Base-by-base conservation (phyloP, 768 basidiomycete genomes). In the Boletus subcaerulescens region DNA sequence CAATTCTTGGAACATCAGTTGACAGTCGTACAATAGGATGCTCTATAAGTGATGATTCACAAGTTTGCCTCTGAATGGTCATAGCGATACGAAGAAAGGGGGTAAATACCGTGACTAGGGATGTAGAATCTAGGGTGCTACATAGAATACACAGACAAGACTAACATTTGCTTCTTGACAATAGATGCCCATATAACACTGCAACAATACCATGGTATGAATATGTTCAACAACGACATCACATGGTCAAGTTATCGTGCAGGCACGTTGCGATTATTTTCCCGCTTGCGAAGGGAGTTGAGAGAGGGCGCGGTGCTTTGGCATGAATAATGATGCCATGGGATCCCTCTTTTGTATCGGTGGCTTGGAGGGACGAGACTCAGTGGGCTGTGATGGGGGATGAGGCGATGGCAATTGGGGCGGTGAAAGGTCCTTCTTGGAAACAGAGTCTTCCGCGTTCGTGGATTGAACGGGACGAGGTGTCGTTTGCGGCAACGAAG, bases 221-320 rank as follows among this genome's bases (percentile, higher is more conserved):
- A 41, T 31, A 35, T 45, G 44, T 50, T 26, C 18, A 43, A 41
- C 8, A 14, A 46, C 18, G 22, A 53, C 0, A 45, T 45, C 45
- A 45, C 17, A 26, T 22, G 24, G 29, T 53, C n/a, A 39, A 24
- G 43, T 65, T 46, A 71, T 20, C 61, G 59, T 43, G 63, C 45
- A 43, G 67, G 67, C 22, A 58, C 58, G 33, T 31, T 58, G 45
- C 63, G 65, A 33, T 57, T 55, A 31, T 63, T 48, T 58, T 26
- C 64, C 64, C 20, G 51, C 44, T 57, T 71, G 73, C 58, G 73
- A 69, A 42, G 80, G 77, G 4, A 74, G 76, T 60, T 84, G 83
- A 22, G 82, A 82, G 62, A 82, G 72, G 22, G 82, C 77, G 55
- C 86, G 84, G 58, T 84, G 86, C 70, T 89, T 91, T 49, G 89